Evolutionary conservation across 805 yeast genomes (phyloP), one percentile per base, ranked within the genome.

Genomic region (Blastobotrys chiropterorum): DNA sequence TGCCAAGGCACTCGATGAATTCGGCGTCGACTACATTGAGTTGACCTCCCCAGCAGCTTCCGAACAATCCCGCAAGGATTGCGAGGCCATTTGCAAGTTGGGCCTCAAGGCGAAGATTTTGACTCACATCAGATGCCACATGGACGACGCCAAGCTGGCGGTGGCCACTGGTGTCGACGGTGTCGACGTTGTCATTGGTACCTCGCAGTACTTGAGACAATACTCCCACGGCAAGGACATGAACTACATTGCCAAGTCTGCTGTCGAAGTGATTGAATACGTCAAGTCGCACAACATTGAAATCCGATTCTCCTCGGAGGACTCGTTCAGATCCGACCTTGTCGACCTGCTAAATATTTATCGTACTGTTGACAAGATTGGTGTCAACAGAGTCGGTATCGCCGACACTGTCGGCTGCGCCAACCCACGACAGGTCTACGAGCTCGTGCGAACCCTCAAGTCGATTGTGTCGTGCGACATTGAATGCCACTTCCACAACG

Each of bases 321-420:
- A 92, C 74, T 89, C 97, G 7, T 92, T 92, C 81, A 86, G 99
- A 75, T 85, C 95, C 45, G 98, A 92, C 70, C 80, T 94, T 62
- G 98, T 92, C 53, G 99, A 92, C 67, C 76, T 92, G 67, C 81
- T 92, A 66, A 92, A 92, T 75, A 94, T 92, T 63, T 92, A 92
- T 78, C 86, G 90, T 72, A 90, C 97, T 22, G 99, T 92, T 59
- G 95, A 87, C 76, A 87, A 89, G 75, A 88, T 92, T 62, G 99
- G 99, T 65, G 99, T 92, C 57, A 90, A 94, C 79, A 83, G 99
- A 73, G 97, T 92, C 51, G 99, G 99, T 75, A 92, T 92, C 74
- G 99, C 99, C 61, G 99, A 92, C 70, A 92, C 99, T 38, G 99
- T 92, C 53, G 99, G 99, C 47, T 86, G 98, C 71, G 99, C 99